Evolutionary conservation across 164 flowering plant species (phyloP), one percentile per base, ranked within the genome.

Genomic region (Cinnamomum micranthum): DNA sequence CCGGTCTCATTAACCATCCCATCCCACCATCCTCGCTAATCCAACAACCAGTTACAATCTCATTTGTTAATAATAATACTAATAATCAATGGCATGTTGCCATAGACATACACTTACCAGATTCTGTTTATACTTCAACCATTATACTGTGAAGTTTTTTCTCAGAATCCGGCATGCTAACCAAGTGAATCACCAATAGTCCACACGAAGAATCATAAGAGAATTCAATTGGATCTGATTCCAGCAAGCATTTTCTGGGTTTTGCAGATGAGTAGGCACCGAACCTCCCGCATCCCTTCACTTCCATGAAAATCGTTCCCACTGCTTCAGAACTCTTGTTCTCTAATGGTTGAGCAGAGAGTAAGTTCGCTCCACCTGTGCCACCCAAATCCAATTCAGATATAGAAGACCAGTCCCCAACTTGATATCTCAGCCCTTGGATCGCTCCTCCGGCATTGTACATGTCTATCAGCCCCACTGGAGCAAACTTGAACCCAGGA

Each of bases 281-380:
- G 67, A 93, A 89, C 70, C 71, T 74, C 24, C 98, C 99, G 68
- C 97, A 89, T 10, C 98, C 99, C 71, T 93, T 93, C 10, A 90
- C 88, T 65, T 88, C 85, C 85, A 94, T 76, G 6, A 68, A 22
- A 22, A 79, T 76, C 1, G 11, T 27, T 20, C 70, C 82, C 23
- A 73, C 60, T 6, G 69, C 65, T 22, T 78, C 41, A 11, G 71
- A 33, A 66, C 81, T 73, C 24, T 35, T 41, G 62, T 79, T 76
- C 77, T 79, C 80, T 15, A 72, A 50, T 50, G 65, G 31, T 69
- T 74, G 74, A 11, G 20, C 58, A 28, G 74, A 50, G 19, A 41
- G 15, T 23, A 71, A 73, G 58, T 64, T 65, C 2, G n/a, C 47
- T 63, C 69, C 77, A 15, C 73, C 72, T 2, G 17, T 50, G 33